Base-by-base conservation (phyloP, 805 yeast species). In the Pichia thaimueangensis region DNA sequence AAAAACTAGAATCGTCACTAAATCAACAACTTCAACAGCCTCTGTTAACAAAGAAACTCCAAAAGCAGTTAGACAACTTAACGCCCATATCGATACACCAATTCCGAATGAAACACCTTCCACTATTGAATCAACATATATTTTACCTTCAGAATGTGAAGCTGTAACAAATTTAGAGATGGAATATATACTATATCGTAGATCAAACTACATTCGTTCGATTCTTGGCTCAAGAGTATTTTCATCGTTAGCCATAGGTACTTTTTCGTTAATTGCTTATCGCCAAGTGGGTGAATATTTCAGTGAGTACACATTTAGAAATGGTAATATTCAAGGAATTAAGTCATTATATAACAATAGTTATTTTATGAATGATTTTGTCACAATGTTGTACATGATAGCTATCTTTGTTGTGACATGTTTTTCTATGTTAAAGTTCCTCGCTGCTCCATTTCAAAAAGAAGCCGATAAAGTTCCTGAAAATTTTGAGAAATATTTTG, bases 141-240 rank as follows among this genome's bases (percentile, higher is more conserved):
- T 85, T 39, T 66, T 64, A 6, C 89, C 89, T 1, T 76, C 73
- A 24, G 67, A 69, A 31, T 68, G 82, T 1, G 73, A 75, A 34
- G 84, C 84, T 10, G 75, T 81, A 1, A 55, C 80, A 42, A 78
- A 76, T 44, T 60, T 83, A 45, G 76, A 81, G 24, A 77, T 84
- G 44, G 93, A 84, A 57, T 76, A 70, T 49, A 63, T 75, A 43
- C 56, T 72, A 20, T 69, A 65, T 48, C 56, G 65, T 30, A 81
- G 76, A 54, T 61, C 78, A 2, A 46, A 59, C 21, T 65, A 76
- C 41, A 75, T 73, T 55, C 68, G 56, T 45, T 53, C 54, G 35
- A 53, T 76, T 30, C 67, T 76, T 37, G 69, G 70, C 66, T 72
- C 71, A 55, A 75, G 73, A 3, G 44, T 64, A 19, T 63, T 76